Conservation (phyloP, 371 early-diverging fungal species). For the Mortierella sp. region DNA sequence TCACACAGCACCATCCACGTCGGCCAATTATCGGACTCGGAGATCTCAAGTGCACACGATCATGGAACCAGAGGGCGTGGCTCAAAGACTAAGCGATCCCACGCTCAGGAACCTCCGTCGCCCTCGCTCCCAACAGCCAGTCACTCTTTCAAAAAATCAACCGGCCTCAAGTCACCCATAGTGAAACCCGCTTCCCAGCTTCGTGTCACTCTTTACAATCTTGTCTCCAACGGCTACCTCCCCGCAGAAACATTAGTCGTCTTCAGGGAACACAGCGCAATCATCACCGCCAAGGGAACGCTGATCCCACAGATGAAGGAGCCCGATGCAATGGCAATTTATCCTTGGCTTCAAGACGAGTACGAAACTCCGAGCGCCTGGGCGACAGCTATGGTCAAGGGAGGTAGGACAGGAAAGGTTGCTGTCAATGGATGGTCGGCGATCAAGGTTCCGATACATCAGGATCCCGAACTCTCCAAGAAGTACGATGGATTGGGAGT, state of each 20-base stretch:
- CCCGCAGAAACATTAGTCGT: constrained; percentile 39
- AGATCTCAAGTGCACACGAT: constrained; percentile 19
- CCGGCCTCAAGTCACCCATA: constrained; percentile 15
- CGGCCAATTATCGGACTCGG: constrained; percentile 32
- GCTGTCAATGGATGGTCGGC: constrained; percentile 73
- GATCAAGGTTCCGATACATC: constrained; percentile 59
- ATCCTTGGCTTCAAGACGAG: constrained; percentile 58
- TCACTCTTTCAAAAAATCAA: constrained; percentile 8
- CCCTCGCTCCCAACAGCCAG: constrained; percentile 6
- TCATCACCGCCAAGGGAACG: constrained; percentile 59
- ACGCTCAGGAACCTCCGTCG: neutral
- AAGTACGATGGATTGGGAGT: constrained; percentile 37
- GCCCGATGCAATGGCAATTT: constrained; percentile 17
- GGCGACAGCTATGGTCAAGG: constrained; percentile 69
- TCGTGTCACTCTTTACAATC: constrained; percentile 45
- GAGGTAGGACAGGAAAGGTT: constrained; percentile 57
- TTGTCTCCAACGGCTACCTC: constrained; percentile 48
- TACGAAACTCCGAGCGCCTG: constrained; percentile 70
- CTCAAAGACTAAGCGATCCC: constrained; percentile 1
- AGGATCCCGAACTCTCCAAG: constrained; percentile 36
- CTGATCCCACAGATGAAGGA: constrained; percentile 55
- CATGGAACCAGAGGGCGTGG: constrained; percentile 15
- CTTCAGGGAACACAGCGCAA: constrained; percentile 61
- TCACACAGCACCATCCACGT: constrained; percentile 16
- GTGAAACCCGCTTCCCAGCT: constrained; percentile 39